Percentiles rank a stretch among this genome's conserved stretches.
phyloP scores from a whole-genome alignment of 176 grass and related monocot species.

The Phoenix dactylifera region DNA sequence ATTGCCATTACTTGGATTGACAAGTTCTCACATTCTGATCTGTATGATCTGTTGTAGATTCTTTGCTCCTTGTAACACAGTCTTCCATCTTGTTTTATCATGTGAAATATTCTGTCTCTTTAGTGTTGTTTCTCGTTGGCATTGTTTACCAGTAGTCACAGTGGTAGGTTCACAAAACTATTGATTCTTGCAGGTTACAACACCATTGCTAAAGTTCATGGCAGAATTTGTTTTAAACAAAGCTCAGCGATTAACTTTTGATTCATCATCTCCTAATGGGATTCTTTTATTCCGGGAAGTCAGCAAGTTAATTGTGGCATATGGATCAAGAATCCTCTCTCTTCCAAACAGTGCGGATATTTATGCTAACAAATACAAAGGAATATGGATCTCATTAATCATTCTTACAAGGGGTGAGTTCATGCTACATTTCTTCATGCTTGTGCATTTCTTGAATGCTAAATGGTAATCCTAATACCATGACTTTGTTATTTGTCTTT shows the following conservation, averaged over 20 bases:
- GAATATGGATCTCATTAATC: constrained; percentile 90
- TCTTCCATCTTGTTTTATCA: too few relatives aligned
- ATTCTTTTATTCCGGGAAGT: constrained; percentile 97
- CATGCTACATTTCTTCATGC: constrained; percentile 13
- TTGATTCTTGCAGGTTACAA: constrained; percentile 62
- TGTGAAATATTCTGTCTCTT: not conserved
- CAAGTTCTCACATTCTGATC: too few relatives aligned
- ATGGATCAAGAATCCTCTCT: constrained; percentile 81
- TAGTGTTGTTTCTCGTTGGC: not conserved
- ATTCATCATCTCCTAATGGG: constrained; percentile 97
- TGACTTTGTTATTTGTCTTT: too few relatives aligned
- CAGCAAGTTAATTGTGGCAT: constrained; percentile 96
- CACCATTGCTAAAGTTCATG: constrained; percentile 94
- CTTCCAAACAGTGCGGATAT: constrained; percentile 74
- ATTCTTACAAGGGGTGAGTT: constrained; percentile 85
- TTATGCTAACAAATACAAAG: constrained; percentile 95
- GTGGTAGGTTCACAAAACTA: not conserved
- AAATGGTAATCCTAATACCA: too few relatives aligned
- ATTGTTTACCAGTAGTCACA: not conserved
- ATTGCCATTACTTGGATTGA: too few relatives aligned
- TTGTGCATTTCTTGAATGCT: not conserved
- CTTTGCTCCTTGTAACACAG: too few relatives aligned
- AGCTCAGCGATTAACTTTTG: constrained; percentile 92
- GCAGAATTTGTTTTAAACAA: constrained; percentile 93
- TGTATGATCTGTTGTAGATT: too few relatives aligned